phyloP scores from a whole-genome alignment of 2,329 filamentous ascomycete species.

The Alternaria tenuissima region DNA sequence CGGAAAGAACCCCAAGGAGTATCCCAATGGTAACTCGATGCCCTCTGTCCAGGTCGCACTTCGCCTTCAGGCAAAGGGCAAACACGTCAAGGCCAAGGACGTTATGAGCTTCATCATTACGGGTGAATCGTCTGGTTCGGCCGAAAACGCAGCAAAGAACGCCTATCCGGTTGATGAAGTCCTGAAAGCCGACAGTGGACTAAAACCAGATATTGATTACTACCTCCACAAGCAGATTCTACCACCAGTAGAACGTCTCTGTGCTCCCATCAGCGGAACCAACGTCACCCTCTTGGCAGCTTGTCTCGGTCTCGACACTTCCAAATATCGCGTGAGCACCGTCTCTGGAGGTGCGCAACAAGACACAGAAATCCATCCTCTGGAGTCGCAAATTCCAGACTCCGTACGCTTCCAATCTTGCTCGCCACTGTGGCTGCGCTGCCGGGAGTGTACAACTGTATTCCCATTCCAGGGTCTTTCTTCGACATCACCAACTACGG shows the following conservation, averaged over 20 bases:
- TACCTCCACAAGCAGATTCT: slow-evolving; percentile 99
- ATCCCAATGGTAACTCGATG: slow-evolving; percentile 94
- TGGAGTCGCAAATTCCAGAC: slow-evolving; percentile 95
- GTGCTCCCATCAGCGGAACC: slow-evolving; percentile 92
- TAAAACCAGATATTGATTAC: slow-evolving; percentile 94
- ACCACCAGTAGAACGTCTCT: slow-evolving; percentile 95
- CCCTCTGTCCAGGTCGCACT: slow-evolving; percentile 96
- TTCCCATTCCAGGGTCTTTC: slow-evolving; percentile 80
- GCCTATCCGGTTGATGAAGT: slow-evolving; percentile 88
- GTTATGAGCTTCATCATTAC: slow-evolving; percentile 97
- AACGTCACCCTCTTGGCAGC: slow-evolving; percentile 90
- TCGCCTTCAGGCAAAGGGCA: slow-evolving; percentile 85
- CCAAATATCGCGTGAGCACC: slow-evolving; percentile 80
- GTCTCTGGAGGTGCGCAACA: slow-evolving; percentile 58
- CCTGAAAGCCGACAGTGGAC: slow-evolving; percentile 74
- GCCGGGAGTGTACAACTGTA: slow-evolving; percentile 77
- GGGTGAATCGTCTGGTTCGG: slow-evolving; percentile 67
- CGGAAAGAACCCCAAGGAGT: slow-evolving; percentile 90
- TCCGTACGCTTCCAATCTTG: slow-evolving; percentile 87
- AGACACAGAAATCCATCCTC: slow-evolving; percentile 72
- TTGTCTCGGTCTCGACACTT: slow-evolving; percentile 89
- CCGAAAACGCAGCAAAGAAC: slow-evolving; percentile 81
- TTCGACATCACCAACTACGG: slow-evolving; percentile 22
- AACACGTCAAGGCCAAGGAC: slow-evolving; percentile 88
- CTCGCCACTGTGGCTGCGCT: slow-evolving; percentile 77